Conservation (phyloP, 805 yeast species). For the Ogataea haglerorum region DNA sequence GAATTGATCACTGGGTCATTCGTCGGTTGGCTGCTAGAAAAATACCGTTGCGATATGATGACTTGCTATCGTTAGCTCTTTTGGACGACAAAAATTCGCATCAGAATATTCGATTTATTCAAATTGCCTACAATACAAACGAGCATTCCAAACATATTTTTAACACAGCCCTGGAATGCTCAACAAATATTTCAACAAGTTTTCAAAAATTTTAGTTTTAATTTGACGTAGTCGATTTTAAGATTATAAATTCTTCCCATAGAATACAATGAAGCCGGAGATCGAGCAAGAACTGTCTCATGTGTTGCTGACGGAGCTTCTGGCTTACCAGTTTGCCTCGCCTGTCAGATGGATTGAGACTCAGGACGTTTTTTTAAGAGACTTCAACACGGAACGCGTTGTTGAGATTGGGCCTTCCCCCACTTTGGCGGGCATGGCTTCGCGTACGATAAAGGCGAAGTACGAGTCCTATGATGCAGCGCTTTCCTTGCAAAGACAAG, state of each 20-base stretch:
- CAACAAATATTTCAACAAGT: constrained; percentile 13
- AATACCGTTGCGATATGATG: too few relatives aligned
- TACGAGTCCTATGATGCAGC: constrained; percentile 99
- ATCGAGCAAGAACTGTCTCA: constrained; percentile 97
- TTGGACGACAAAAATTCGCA: too few relatives aligned
- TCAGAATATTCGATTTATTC: too few relatives aligned
- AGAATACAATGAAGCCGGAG: constrained; percentile 72
- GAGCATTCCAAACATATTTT: not conserved
- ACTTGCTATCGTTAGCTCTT: too few relatives aligned
- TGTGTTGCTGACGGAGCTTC: constrained; percentile 85
- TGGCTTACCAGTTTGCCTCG: constrained; percentile 98
- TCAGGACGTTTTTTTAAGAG: constrained; percentile 94
- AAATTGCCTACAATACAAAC: too few relatives aligned
- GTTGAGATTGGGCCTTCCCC: constrained; percentile 99
- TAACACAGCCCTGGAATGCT: constrained; percentile 1
- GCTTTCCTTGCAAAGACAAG: constrained; percentile 87
- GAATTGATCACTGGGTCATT: not conserved
- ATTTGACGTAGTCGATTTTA: too few relatives aligned
- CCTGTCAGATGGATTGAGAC: constrained; percentile 99
- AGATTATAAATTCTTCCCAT: too few relatives aligned
- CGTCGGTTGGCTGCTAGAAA: not conserved
- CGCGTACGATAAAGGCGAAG: constrained; percentile 90
- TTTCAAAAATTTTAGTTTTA: not conserved
- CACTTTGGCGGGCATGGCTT: constrained; percentile 97
- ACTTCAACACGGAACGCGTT: constrained; percentile 92